Conservation (phyloP, 2,329 filamentous ascomycete genomes). For the Nothopassalora personata region DNA sequence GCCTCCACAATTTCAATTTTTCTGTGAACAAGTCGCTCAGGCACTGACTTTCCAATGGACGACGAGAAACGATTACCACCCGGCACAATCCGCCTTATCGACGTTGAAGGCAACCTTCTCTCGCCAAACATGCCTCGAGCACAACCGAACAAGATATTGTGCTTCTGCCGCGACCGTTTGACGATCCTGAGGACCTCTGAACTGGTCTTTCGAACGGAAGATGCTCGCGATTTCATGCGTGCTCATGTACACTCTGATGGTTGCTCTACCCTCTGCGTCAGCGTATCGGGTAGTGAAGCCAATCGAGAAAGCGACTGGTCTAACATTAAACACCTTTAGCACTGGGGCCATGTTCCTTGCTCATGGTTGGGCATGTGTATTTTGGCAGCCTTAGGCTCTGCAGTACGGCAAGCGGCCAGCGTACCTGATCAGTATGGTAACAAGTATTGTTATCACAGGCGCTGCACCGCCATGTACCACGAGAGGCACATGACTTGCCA, state of each 20-base stretch:
- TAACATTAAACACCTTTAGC: slow-evolving; percentile 42
- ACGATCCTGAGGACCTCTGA: slow-evolving; percentile 44
- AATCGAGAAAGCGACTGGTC: slow-evolving; percentile 44
- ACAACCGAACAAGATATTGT: slow-evolving; percentile 35
- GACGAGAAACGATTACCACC: slow-evolving; percentile 23
- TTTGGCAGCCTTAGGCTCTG: slow-evolving; percentile 50
- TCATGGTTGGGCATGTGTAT: slow-evolving; percentile 47
- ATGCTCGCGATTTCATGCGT: slow-evolving; percentile 37
- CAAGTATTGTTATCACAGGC: slow-evolving; percentile 38
- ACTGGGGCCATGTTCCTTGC: slow-evolving; percentile 49
- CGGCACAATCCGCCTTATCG: slow-evolving; percentile 42
- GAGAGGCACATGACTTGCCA: slow-evolving; percentile 44
- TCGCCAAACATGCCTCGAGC: slow-evolving; percentile 33
- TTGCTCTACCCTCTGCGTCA: slow-evolving; percentile 44
- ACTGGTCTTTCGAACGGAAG: slow-evolving; percentile 43
- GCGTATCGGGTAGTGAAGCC: slow-evolving; percentile 47
- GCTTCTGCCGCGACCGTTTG: slow-evolving; percentile 37
- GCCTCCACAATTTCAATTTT: neutral
- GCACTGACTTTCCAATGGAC: neutral
- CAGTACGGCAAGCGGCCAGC: slow-evolving; percentile 47
- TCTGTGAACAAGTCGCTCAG: neutral
- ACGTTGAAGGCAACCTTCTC: slow-evolving; percentile 34
- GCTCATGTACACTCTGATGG: slow-evolving; percentile 43
- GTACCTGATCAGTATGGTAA: slow-evolving; percentile 41
- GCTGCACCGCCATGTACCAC: slow-evolving; percentile 42